Conservation (phyloP, 441 rosid species). For the Jatropha multifida region DNA sequence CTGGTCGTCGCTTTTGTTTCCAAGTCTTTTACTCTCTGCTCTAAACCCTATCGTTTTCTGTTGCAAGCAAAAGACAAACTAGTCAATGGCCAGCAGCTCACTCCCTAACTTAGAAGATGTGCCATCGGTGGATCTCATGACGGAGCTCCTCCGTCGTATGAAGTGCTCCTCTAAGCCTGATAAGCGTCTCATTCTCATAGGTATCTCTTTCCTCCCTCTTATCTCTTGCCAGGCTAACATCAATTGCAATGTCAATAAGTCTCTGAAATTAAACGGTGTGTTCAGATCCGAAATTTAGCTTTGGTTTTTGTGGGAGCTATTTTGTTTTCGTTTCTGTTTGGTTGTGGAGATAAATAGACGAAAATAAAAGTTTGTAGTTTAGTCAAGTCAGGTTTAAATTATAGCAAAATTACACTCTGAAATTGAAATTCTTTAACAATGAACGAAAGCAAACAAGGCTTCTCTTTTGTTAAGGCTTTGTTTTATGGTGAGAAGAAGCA, state of each 20-base stretch:
- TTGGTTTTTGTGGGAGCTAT: background rate
- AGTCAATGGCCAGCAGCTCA: conserved; percentile 51
- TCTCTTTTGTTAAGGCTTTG: background rate
- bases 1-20: background rate
- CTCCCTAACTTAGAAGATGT: conserved; percentile 70
- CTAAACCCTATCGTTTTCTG: background rate
- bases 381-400: background rate
- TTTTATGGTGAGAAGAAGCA: conserved; percentile 1
- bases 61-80: background rate
- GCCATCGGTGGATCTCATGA: conserved; percentile 76
- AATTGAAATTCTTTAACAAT: background rate
- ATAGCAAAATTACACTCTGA: background rate
- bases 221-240: background rate
- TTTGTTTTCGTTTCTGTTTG: background rate
- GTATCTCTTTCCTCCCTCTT: conserved; percentile 27
- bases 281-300: conserved; percentile 28
- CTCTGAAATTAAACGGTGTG: background rate
- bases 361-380: background rate
- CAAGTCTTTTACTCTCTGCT: too few relatives aligned
- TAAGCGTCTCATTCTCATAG: conserved; percentile 88
- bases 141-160: conserved; percentile 94
- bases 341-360: background rate
- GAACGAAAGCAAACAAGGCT: background rate
- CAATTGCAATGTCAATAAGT: conserved; percentile 2
- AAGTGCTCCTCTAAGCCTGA: conserved; percentile 87